Percentiles rank a stretch among this genome's conserved stretches.
These are phyloP conservation scores for Termitomyces sp. DNA, from an alignment of 768 basidiomycete species.

Conservation along the genomic window DNA sequence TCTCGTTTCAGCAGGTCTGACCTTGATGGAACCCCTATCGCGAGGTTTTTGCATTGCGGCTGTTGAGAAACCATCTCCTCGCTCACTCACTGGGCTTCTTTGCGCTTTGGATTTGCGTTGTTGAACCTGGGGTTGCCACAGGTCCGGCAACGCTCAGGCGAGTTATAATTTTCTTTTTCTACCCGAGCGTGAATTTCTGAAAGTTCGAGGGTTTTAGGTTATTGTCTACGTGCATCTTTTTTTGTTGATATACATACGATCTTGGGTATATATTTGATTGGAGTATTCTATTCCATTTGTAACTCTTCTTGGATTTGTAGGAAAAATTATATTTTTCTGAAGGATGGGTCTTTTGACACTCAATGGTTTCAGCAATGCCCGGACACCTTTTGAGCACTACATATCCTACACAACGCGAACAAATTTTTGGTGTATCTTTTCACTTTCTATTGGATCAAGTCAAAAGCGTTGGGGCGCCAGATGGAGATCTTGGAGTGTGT, in stretches of 20 bases:
- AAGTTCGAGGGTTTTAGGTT: not conserved
- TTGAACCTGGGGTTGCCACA: not conserved
- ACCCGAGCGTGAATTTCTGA: not conserved
- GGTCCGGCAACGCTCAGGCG: not conserved
- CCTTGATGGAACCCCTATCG: not conserved
- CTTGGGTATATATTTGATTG: not conserved
- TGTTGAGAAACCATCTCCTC: not conserved
- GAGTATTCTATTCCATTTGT: slow-evolving; percentile 1
- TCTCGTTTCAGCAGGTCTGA: not conserved
- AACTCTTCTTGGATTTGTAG: not conserved
- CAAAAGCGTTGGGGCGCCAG: too few species aligned
- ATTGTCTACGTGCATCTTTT: not conserved
- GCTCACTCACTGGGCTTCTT: not conserved
- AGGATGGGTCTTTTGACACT: not conserved
- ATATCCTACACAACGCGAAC: too few species aligned
- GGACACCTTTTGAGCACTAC: too few species aligned
- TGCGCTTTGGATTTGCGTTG: not conserved
- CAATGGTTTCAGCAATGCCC: too few species aligned
- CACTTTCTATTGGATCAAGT: too few species aligned
- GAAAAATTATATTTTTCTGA: not conserved
- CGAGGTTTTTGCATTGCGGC: not conserved
- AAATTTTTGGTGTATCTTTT: too few species aligned
- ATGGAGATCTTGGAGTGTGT: too few species aligned
- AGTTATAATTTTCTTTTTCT: not conserved
- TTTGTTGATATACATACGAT: not conserved